A percentile compares a stretch with the other conserved stretches of the same genome.
These are phyloP conservation scores for Epichloe brachyelytri DNA, from an alignment of 2,329 filamentous ascomycete genomes.

Conservation along the genomic window DNA sequence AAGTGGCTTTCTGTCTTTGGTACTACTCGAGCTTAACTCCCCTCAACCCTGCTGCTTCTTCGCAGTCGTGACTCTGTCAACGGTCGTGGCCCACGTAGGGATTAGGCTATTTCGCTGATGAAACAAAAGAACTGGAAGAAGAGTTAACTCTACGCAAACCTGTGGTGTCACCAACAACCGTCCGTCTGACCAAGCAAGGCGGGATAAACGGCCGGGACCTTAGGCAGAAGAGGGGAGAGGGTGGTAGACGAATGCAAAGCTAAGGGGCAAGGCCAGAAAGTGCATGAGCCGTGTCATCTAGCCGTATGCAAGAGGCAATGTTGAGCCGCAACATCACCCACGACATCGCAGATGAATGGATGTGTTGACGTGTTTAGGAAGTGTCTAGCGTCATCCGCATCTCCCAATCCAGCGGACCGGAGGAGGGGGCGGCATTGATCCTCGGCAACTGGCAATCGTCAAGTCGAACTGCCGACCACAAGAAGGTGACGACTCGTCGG, in stretches of 20 bases:
- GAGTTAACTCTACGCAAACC: neutral
- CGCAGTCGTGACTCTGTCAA: neutral
- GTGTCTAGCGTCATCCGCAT: neutral
- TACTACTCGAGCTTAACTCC: neutral
- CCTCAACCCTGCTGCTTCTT: neutral
- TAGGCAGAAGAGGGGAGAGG: neutral
- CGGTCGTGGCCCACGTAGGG: neutral
- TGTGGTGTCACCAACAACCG: neutral
- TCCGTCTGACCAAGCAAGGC: neutral
- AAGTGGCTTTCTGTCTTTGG: neutral
- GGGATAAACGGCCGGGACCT: neutral
- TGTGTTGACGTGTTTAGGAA: neutral
- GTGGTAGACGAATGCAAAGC: neutral
- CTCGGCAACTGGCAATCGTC: neutral
- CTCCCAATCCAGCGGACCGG: neutral
- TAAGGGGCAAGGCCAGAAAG: neutral
- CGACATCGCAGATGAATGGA: neutral
- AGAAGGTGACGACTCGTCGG: neutral
- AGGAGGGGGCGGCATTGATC: neutral
- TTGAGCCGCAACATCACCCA: neutral
- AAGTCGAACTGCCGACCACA: neutral
- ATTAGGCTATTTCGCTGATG: neutral
- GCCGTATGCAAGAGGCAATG: neutral
- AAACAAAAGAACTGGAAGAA: neutral
- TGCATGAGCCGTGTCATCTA: neutral